Evolutionary conservation across 116 monocot genomes (phyloP).

Genomic region (Phalaenopsis hybrid): DNA sequence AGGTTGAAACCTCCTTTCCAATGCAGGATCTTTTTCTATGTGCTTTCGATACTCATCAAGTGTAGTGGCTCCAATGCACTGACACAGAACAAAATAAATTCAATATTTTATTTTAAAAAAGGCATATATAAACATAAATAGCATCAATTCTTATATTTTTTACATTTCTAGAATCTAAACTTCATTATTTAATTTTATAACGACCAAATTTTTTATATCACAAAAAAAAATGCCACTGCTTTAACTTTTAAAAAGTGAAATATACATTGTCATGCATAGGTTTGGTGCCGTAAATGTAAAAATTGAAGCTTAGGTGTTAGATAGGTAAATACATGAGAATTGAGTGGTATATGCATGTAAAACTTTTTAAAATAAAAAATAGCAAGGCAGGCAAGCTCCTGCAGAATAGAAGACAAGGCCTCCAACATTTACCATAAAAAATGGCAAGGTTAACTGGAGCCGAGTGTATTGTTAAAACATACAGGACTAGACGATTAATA

Average conservation of each 20-base stretch:
- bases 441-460: background rate
- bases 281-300: too few relatives aligned
- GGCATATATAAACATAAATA: too few relatives aligned
- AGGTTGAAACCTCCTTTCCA: conserved; percentile 88
- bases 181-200: too few relatives aligned
- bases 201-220: too few relatives aligned
- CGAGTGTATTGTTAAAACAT: background rate
- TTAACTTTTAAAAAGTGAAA: too few relatives aligned
- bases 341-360: too few relatives aligned
- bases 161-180: too few relatives aligned
- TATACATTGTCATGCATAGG: too few relatives aligned
- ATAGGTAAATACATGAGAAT: too few relatives aligned
- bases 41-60: conserved; percentile 89
- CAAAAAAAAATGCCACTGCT: too few relatives aligned
- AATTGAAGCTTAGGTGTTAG: too few relatives aligned
- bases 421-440: background rate
- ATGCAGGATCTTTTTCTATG: conserved; percentile 91
- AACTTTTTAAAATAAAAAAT: background rate
- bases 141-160: too few relatives aligned
- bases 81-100: background rate
- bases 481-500: background rate
- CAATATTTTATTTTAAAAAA: background rate
- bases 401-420: background rate
- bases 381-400: background rate
- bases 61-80: conserved; percentile 96